These are phyloP conservation scores for Kockovaella imperatae DNA, from an alignment of 768 basidiomycete species.

Conservation along the genomic window DNA sequence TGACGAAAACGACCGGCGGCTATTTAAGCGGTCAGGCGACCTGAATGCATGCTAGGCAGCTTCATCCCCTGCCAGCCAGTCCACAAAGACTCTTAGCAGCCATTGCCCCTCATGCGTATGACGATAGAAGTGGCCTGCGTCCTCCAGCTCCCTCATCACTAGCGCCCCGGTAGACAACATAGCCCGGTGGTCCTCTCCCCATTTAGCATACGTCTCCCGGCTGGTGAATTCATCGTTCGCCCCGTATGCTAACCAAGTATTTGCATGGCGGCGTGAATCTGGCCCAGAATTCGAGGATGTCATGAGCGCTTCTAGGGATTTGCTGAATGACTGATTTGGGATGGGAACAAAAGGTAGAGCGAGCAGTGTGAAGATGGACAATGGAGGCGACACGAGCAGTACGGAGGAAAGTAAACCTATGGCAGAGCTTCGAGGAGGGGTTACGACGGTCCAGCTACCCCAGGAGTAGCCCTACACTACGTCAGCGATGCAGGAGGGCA, in stretches of 20 bases:
- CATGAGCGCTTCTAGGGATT: slow-evolving; percentile 4
- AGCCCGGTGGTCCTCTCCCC: background rate
- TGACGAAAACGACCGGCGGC: no score
- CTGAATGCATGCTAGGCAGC: no score
- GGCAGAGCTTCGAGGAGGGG: slow-evolving; percentile 8
- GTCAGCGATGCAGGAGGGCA: background rate
- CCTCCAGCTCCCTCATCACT: slow-evolving; percentile 32
- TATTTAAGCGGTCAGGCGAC: no score
- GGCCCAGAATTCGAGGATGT: background rate
- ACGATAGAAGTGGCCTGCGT: slow-evolving; percentile 52
- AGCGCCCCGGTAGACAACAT: background rate
- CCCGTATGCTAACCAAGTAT: slow-evolving; percentile 15
- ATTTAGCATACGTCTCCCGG: slow-evolving; percentile 2
- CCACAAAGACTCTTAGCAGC: no score
- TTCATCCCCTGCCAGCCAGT: no score
- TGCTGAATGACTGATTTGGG: no score
- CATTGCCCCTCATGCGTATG: no score
- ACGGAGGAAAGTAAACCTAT: background rate
- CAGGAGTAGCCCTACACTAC: slow-evolving; percentile 33
- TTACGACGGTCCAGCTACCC: slow-evolving; percentile 19
- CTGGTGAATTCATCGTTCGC: slow-evolving; percentile 27
- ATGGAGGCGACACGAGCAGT: slow-evolving; percentile 21
- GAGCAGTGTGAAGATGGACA: slow-evolving; percentile 12
- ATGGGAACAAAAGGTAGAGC: no score
- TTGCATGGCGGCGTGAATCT: background rate